Evolutionary conservation across 139 green algal genomes (phyloP).

Genomic region (Chlamydomonas incerta): DNA sequence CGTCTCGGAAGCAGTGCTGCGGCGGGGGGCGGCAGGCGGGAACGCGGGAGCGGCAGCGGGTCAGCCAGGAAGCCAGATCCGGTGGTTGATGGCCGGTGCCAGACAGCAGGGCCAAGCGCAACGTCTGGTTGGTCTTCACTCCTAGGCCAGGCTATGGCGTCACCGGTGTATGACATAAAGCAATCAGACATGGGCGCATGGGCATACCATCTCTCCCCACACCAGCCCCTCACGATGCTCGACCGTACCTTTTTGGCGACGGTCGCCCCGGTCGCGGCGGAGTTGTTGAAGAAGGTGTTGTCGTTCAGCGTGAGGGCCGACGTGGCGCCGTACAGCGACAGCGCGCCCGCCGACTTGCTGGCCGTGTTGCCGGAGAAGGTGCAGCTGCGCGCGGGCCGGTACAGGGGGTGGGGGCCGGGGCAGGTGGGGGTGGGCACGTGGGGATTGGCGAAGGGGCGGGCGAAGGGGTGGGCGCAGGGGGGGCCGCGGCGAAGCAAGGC

Average conservation of each 20-base stretch:
- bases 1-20: conserved; percentile 26
- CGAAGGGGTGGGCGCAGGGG: neutral
- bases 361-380: neutral
- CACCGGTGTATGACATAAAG: too few species aligned
- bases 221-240: neutral
- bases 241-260: neutral
- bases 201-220: too few species aligned
- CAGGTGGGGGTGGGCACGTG: neutral
- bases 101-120: neutral
- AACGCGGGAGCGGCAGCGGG: too few species aligned
- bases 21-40: neutral
- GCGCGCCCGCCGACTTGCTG: neutral
- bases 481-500: neutral
- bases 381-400: neutral
- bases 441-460: neutral
- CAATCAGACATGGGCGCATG: too few species aligned
- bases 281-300: neutral
- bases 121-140: too few species aligned
- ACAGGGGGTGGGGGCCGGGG: too few species aligned
- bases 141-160: neutral
- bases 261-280: neutral
- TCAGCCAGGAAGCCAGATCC: too few species aligned
- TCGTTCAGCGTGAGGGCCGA: neutral
- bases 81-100: neutral
- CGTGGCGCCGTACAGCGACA: neutral